Evolutionary conservation across 179 eudicot species (phyloP).

Genomic region (Beta macrorhiza): DNA sequence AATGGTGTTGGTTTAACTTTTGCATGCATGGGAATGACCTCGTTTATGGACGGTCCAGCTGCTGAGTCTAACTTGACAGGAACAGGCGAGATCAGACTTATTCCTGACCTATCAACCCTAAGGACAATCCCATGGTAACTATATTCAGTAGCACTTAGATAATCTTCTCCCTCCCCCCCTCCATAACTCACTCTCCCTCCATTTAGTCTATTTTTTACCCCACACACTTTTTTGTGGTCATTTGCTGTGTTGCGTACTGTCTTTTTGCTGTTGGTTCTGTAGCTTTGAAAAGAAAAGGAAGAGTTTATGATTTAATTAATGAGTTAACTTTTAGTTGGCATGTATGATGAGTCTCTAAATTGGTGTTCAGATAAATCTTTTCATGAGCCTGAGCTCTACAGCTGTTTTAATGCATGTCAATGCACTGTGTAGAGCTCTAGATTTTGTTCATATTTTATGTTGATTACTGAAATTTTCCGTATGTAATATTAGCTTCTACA

Average conservation of each 20-base stretch:
- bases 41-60: slow-evolving; percentile 75
- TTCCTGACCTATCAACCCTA: slow-evolving; percentile 84
- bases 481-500: not conserved
- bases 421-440: not conserved
- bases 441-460: not conserved
- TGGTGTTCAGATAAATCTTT: not conserved
- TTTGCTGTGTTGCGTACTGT: not conserved
- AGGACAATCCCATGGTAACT: slow-evolving; percentile 77
- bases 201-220: not conserved
- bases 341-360: not conserved
- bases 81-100: slow-evolving; percentile 86
- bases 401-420: not conserved
- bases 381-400: not conserved
- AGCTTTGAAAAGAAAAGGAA: not conserved
- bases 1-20: slow-evolving; percentile 81
- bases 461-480: not conserved
- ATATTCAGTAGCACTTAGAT: not conserved
- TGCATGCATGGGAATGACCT: slow-evolving; percentile 87
- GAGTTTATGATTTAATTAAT: not conserved
- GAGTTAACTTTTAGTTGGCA: not conserved
- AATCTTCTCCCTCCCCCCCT: not conserved
- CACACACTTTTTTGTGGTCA: not conserved
- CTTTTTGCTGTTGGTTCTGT: not conserved
- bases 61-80: slow-evolving; percentile 70
- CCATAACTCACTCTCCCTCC: not conserved